These are phyloP conservation scores for Boletus rubescentipes DNA, from an alignment of 768 basidiomycete species.

Conservation along the genomic window DNA sequence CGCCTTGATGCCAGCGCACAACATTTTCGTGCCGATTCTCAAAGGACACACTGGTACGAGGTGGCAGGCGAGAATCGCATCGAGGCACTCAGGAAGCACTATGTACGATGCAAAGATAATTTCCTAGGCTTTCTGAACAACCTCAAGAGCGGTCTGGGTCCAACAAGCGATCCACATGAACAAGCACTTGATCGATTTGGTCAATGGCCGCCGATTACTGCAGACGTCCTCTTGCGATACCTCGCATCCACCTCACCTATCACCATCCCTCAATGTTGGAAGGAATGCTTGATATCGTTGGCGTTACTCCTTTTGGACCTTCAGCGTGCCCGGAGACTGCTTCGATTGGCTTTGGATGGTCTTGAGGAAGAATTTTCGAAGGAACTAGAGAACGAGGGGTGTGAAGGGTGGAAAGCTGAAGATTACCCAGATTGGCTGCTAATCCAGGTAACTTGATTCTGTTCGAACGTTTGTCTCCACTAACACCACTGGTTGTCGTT, in stretches of 20 bases:
- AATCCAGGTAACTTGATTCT: conserved; percentile 35
- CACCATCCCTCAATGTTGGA: conserved; percentile 25
- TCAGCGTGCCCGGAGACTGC: neutral
- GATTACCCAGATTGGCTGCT: conserved; percentile 40
- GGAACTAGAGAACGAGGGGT: neutral
- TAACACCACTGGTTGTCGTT: neutral
- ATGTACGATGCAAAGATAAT: neutral
- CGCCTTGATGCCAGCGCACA: too few species aligned
- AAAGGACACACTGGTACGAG: too few species aligned
- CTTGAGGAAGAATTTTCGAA: neutral
- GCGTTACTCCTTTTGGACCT: conserved; percentile 26
- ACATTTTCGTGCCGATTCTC: too few species aligned
- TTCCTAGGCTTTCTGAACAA: neutral
- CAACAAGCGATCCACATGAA: neutral
- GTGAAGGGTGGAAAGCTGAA: conserved; percentile 9
- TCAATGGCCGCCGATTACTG: conserved; percentile 31
- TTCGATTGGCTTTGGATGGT: neutral
- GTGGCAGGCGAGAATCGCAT: too few species aligned
- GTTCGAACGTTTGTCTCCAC: too few species aligned
- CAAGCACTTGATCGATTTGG: neutral
- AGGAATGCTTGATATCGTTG: conserved; percentile 24
- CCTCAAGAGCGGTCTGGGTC: conserved; percentile 8
- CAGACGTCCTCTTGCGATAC: neutral
- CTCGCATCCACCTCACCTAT: neutral
- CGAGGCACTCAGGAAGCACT: neutral